These are phyloP conservation scores for Claviceps sp. DNA, from an alignment of 2,329 filamentous ascomycete species.

Conservation along the genomic window DNA sequence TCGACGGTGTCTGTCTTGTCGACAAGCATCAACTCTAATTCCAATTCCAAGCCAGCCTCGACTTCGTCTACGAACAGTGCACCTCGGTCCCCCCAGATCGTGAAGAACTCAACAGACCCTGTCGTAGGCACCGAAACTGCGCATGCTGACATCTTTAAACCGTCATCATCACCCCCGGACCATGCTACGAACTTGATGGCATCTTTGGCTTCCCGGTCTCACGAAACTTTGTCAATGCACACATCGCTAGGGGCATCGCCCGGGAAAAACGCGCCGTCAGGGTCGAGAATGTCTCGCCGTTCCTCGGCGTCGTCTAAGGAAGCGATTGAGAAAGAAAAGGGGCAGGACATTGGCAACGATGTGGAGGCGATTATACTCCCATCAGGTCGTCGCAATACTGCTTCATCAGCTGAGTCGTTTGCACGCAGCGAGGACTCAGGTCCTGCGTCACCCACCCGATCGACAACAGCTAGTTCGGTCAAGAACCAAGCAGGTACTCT, in stretches of 20 bases:
- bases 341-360: constrained; percentile 21
- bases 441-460: constrained; percentile 16
- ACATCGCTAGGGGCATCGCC: constrained; percentile 23
- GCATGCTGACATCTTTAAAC: constrained; percentile 50
- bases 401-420: constrained; percentile 22
- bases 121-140: constrained; percentile 53
- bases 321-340: constrained; percentile 25
- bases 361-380: constrained; percentile 15
- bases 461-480: constrained; percentile 22
- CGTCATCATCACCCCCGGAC: constrained; percentile 41
- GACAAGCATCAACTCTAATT: constrained; percentile 33
- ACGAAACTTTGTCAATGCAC: constrained; percentile 36
- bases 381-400: constrained; percentile 22
- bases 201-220: constrained; percentile 49
- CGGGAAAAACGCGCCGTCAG: constrained; percentile 20
- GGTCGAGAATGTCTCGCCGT: constrained; percentile 28
- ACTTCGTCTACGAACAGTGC: constrained; percentile 20
- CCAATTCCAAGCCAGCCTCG: not conserved
- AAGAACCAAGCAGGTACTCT: constrained; percentile 27
- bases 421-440: constrained; percentile 12
- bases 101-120: constrained; percentile 42
- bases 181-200: constrained; percentile 54
- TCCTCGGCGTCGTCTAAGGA: constrained; percentile 37
- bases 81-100: constrained; percentile 20
- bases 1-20: constrained; percentile 27